Conservation (phyloP, 2,329 filamentous ascomycete species). For the Trichoderma sp. region DNA sequence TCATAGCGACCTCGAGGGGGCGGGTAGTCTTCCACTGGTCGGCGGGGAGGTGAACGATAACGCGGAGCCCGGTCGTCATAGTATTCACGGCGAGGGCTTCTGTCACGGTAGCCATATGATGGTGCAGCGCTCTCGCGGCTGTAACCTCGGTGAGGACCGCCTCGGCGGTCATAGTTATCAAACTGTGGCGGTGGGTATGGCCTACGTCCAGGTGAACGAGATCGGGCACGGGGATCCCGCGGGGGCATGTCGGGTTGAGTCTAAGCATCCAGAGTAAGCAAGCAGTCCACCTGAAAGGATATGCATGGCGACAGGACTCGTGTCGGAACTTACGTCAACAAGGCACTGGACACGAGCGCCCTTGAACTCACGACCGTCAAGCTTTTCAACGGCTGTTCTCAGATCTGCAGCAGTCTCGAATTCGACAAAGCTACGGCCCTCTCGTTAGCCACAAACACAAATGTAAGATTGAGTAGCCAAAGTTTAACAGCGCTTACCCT, state of each 20-base stretch:
- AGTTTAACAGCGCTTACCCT: slow-evolving; percentile 66
- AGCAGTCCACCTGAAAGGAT: background rate
- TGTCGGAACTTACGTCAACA: slow-evolving; percentile 72
- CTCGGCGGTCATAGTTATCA: slow-evolving; percentile 83
- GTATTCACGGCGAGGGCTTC: slow-evolving; percentile 83
- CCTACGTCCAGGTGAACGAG: slow-evolving; percentile 69
- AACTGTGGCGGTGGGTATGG: slow-evolving; percentile 65
- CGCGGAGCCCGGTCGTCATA: slow-evolving; percentile 80
- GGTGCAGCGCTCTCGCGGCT: slow-evolving; percentile 62
- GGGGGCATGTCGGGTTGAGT: slow-evolving; percentile 75
- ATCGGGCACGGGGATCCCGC: slow-evolving; percentile 68
- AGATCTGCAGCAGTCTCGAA: slow-evolving; percentile 92
- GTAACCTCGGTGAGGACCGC: slow-evolving; percentile 74
- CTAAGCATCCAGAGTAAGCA: slow-evolving; percentile 45
- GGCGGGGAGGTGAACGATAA: slow-evolving; percentile 78
- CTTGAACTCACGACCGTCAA: slow-evolving; percentile 92
- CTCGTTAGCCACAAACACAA: slow-evolving; percentile 26
- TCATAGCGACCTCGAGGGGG: slow-evolving; percentile 71
- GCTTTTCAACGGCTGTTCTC: slow-evolving; percentile 89
- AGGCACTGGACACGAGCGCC: slow-evolving; percentile 81
- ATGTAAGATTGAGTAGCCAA: background rate
- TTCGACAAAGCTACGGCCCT: slow-evolving; percentile 77
- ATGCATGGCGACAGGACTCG: background rate
- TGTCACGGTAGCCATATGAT: slow-evolving; percentile 80
- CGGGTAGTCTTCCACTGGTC: slow-evolving; percentile 75